A percentile compares a stretch with the other conserved stretches of the same genome.
These are phyloP conservation scores for Vigna nakashimae DNA, from an alignment of 306 rosid species.

Conservation along the genomic window DNA sequence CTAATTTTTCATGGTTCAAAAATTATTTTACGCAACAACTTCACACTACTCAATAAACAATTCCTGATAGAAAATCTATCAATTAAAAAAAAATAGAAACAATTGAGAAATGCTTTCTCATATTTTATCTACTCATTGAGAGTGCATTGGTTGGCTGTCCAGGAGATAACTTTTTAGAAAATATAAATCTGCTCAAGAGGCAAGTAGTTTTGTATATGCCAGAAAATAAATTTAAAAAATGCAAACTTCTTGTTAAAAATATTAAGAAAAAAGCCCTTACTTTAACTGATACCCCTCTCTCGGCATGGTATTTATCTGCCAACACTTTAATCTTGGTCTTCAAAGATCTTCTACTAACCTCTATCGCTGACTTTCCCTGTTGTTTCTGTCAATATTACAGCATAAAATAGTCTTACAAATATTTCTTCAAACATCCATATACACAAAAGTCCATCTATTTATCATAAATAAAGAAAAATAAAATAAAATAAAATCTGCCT, in stretches of 20 bases:
- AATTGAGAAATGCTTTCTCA: neutral
- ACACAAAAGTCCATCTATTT: neutral
- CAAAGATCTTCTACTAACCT: neutral
- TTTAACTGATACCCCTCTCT: conserved; percentile 54
- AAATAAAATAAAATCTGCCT: neutral
- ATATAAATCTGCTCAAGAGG: neutral
- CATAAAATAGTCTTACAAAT: conserved; percentile 1
- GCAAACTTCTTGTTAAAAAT: neutral
- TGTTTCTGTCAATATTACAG: conserved; percentile 40
- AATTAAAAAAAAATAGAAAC: neutral
- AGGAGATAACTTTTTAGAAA: neutral
- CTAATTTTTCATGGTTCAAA: neutral
- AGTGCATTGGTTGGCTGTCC: too few species aligned
- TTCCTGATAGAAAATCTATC: neutral
- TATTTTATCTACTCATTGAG: neutral
- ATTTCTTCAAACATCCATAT: neutral
- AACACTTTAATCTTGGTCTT: conserved; percentile 51
- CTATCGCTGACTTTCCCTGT: conserved; percentile 49
- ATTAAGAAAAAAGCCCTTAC: conserved; percentile 8
- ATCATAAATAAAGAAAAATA: neutral
- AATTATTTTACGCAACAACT: neutral
- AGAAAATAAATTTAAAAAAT: neutral
- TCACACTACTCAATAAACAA: neutral
- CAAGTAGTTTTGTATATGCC: neutral
- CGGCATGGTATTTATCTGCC: conserved; percentile 58